A percentile compares a stretch with the other conserved stretches of the same genome.
Conservation (phyloP, 345 rosid genomes). For the Syzygium jambos region DNA sequence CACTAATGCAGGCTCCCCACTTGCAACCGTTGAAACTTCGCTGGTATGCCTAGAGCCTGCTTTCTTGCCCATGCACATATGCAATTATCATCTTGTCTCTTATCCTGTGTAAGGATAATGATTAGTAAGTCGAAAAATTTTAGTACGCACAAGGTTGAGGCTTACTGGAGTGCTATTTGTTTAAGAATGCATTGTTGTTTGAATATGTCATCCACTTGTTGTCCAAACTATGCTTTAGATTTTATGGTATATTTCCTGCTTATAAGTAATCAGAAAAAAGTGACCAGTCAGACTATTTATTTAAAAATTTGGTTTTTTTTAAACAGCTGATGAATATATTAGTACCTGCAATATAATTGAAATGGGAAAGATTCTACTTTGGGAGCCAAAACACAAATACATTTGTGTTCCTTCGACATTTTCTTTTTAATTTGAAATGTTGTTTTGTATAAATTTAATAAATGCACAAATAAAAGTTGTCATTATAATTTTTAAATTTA, state of each 20-base stretch:
- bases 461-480: no score
- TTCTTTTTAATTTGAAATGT: no score
- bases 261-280: neutral
- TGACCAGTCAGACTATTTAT: neutral
- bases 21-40: slow-evolving; percentile 51
- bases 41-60: slow-evolving; percentile 1
- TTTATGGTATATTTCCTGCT: neutral
- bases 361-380: no score
- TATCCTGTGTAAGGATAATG: neutral
- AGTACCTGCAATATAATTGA: neutral
- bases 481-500: no score
- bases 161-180: neutral
- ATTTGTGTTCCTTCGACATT: no score
- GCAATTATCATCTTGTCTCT: neutral
- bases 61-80: neutral
- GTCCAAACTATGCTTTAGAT: neutral
- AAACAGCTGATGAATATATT: neutral
- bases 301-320: neutral
- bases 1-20: slow-evolving; percentile 81
- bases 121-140: neutral
- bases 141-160: neutral
- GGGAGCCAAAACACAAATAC: no score
- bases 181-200: neutral
- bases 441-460: no score
- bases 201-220: neutral